phyloP scores from a whole-genome alignment of 1,284 basidiomycete species.

The Rhodotorula sp. region DNA sequence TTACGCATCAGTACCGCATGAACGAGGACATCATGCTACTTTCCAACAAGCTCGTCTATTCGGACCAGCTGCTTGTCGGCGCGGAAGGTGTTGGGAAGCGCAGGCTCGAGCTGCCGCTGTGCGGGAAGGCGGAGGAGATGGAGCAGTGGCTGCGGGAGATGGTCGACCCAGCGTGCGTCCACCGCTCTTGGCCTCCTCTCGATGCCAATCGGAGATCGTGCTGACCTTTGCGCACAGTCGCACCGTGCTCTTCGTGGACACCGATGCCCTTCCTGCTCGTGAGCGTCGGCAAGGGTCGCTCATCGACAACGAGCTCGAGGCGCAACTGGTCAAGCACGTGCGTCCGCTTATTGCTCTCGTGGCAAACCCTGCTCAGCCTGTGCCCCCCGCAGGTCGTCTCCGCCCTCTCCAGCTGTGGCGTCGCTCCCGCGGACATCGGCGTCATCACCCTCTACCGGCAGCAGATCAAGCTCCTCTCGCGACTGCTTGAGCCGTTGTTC shows the following conservation, averaged over 20 bases:
- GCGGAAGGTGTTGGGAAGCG: slow-evolving; percentile 67
- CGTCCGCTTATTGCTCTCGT: slow-evolving; percentile 4
- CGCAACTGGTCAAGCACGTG: slow-evolving; percentile 56
- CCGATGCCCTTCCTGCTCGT: slow-evolving; percentile 71
- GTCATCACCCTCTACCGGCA: slow-evolving; percentile 91
- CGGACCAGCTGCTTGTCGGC: slow-evolving; percentile 75
- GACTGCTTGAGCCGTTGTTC: slow-evolving; percentile 58
- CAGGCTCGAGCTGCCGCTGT: slow-evolving; percentile 61
- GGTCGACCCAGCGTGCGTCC: slow-evolving; percentile 64
- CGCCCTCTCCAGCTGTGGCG: slow-evolving; percentile 66
- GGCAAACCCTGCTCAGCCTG: slow-evolving; percentile 48
- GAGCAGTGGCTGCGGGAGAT: slow-evolving; percentile 69
- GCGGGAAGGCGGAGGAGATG: slow-evolving; percentile 8
- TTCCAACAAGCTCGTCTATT: slow-evolving; percentile 87
- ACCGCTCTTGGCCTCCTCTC: not conserved
- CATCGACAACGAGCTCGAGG: slow-evolving; percentile 85
- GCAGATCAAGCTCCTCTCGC: slow-evolving; percentile 81
- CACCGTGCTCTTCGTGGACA: slow-evolving; percentile 90
- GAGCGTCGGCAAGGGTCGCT: slow-evolving; percentile 84
- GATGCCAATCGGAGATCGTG: not conserved
- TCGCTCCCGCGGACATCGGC: slow-evolving; percentile 72
- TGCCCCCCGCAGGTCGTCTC: slow-evolving; percentile 65
- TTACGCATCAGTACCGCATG: slow-evolving; percentile 93
- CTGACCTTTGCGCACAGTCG: slow-evolving; percentile 57
- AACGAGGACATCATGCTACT: slow-evolving; percentile 93